Base-by-base conservation (phyloP, 2,329 filamentous ascomycete genomes). In the Sarocladium kiliense region DNA sequence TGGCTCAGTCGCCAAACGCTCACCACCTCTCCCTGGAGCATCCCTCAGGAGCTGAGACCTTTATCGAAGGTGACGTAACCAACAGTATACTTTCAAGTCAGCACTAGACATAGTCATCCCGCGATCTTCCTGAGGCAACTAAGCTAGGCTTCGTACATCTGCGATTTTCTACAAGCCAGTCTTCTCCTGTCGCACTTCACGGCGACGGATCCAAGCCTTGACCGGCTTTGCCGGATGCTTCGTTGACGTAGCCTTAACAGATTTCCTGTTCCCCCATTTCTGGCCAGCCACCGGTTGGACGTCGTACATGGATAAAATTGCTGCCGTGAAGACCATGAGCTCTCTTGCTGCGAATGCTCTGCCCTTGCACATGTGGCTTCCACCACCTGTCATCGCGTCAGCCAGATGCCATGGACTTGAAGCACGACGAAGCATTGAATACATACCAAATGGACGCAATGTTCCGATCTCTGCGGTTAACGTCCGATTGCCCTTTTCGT, bases 231-330 rank as follows among this genome's bases (percentile, higher is more conserved):
- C 59, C 2, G 68, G 67, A 50, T 62, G 57, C 21, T 61, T 64
- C 5, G 65, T 63, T 12, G 67, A 63, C 6, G 62, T 62, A 2
- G 61, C 58, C 14, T 66, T 66, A 21, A 59, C 63, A 2, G 59
- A 58, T 21, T 59, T 59, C 1, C 67, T 63, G 5, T 58, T 53
- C 2, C 57, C 56, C 70, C 68, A 72, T 5, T 54, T 56, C 12
- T 45, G 23, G 10, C 64, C 66, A 5, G 61, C 59, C 0, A 62
- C 62, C 1, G 71, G 65, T 45, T 63, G 56, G 23, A 74, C 64
- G 19, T 73, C 68, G 55, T 73, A 74, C 25, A 72, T 63, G 0
- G 68, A 65, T 30, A 73, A 58, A 14, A 74, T 64, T 14, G 67
- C 60, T 0, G 71, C 65, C 9, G 67, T 60, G 54, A 67, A 71